phyloP scores from a whole-genome alignment of 108 stramenopile species.

The Nitzschia inconspicua region DNA sequence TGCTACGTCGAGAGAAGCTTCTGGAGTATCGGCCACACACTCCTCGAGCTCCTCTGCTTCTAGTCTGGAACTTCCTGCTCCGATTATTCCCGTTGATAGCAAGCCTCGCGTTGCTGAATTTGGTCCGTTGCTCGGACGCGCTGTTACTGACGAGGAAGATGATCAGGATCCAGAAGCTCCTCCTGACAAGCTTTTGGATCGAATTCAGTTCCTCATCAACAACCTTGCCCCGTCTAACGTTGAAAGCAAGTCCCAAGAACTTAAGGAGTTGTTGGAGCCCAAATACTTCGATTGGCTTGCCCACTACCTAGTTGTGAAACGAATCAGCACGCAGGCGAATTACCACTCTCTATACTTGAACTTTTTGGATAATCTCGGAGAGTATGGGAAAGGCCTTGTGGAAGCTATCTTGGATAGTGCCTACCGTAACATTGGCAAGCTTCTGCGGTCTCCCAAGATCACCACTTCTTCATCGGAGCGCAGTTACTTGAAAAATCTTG shows the following conservation, averaged over 20 bases:
- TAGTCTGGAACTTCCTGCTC: conserved; percentile 5
- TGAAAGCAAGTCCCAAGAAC: conserved; percentile 86
- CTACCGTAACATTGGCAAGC: conserved; percentile 90
- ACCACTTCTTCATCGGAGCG: conserved; percentile 95
- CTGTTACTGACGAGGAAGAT: conserved; percentile 63
- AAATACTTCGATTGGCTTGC: conserved; percentile 96
- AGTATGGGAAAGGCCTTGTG: conserved; percentile 86
- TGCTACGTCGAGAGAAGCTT: conserved; percentile 10
- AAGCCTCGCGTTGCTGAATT: conserved; percentile 71
- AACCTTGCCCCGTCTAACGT: conserved; percentile 94
- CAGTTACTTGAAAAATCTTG: conserved; percentile 96
- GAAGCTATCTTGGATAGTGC: conserved; percentile 90
- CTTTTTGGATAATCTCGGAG: conserved; percentile 92
- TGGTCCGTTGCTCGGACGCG: conserved; percentile 77
- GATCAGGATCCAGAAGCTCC: conserved; percentile 78
- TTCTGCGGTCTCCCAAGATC: conserved; percentile 91
- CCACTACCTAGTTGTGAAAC: conserved; percentile 95
- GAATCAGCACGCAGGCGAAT: conserved; percentile 97
- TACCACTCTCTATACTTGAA: conserved; percentile 92
- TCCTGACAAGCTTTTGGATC: conserved; percentile 83
- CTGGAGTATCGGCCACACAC: neutral
- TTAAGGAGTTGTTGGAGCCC: conserved; percentile 80
- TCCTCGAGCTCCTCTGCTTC: neutral
- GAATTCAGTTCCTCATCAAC: conserved; percentile 97
- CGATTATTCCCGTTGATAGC: conserved; percentile 7